phyloP scores from a whole-genome alignment of 192 early-diverging fungal species.

The Coemansia sp. region DNA sequence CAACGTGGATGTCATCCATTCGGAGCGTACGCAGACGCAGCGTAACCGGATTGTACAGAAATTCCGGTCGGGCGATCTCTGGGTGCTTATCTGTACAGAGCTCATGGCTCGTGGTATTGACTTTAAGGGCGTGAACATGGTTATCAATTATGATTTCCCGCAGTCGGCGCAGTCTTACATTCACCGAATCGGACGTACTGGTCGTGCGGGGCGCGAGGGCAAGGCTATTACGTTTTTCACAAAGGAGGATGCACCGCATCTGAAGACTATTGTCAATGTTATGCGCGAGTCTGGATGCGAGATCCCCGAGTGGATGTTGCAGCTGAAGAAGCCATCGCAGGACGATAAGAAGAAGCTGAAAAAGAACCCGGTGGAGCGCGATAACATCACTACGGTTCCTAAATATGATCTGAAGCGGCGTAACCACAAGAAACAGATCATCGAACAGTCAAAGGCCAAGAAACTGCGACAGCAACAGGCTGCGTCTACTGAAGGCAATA shows the following conservation, averaged over 20 bases:
- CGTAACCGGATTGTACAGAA: constrained; percentile 88
- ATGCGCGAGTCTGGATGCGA: constrained; percentile 96
- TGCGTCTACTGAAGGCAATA: not conserved
- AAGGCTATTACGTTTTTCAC: constrained; percentile 96
- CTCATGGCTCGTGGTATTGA: constrained; percentile 98
- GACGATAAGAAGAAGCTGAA: constrained; percentile 71
- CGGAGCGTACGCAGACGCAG: constrained; percentile 92
- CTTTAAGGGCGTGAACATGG: constrained; percentile 96
- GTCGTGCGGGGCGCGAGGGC: constrained; percentile 91
- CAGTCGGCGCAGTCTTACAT: constrained; percentile 91
- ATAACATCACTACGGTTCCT: constrained; percentile 77
- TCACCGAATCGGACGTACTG: constrained; percentile 97
- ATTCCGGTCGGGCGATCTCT: constrained; percentile 89
- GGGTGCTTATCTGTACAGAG: constrained; percentile 97
- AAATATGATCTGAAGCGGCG: constrained; percentile 74
- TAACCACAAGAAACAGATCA: constrained; percentile 63
- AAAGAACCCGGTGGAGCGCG: constrained; percentile 73
- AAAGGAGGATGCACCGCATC: constrained; percentile 86
- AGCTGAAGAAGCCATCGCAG: constrained; percentile 70
- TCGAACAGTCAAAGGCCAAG: constrained; percentile 54
- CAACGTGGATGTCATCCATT: constrained; percentile 98
- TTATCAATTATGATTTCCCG: constrained; percentile 99
- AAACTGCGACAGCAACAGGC: constrained; percentile 25
- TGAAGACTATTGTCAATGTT: constrained; percentile 95
- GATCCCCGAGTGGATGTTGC: constrained; percentile 97